phyloP scores from a whole-genome alignment of 2,329 filamentous ascomycete genomes.

The Trichoderma simmonsii region DNA sequence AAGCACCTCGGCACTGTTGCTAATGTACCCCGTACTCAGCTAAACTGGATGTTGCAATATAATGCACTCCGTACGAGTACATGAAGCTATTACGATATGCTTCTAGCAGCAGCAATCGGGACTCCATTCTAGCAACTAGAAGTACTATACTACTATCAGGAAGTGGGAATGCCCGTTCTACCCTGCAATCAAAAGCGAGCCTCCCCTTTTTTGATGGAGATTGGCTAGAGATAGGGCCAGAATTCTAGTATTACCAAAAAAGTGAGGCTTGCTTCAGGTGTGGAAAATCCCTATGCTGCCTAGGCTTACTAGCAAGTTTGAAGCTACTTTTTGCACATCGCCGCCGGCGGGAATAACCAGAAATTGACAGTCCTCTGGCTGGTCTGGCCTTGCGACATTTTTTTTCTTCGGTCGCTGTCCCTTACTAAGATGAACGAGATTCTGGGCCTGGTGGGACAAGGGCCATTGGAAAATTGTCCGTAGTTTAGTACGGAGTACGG shows the following conservation, averaged over 20 bases:
- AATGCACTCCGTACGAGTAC: not conserved
- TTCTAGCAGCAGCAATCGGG: not conserved
- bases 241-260: not conserved
- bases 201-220: conserved; percentile 8
- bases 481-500: conserved; percentile 9
- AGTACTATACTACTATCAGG: not conserved
- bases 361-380: not conserved
- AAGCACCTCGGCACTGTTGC: not conserved
- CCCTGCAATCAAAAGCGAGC: not conserved
- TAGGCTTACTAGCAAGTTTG: not conserved
- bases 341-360: not conserved
- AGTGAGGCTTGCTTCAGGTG: conserved; percentile 11
- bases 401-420: not conserved
- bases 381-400: not conserved
- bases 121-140: not conserved
- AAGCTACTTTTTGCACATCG: not conserved
- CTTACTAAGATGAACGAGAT: not conserved
- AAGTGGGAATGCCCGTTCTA: conserved; percentile 11
- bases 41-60: not conserved
- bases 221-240: not conserved
- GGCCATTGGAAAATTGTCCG: conserved; percentile 6
- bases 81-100: conserved; percentile 3
- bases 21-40: conserved; percentile 14
- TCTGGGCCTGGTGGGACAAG: conserved; percentile 1
- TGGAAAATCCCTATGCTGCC: not conserved